Percentiles rank a stretch among this genome's conserved stretches.
Evolutionary conservation across 257 asterid species (phyloP).

Genomic region (Penstemon davidsonii): DNA sequence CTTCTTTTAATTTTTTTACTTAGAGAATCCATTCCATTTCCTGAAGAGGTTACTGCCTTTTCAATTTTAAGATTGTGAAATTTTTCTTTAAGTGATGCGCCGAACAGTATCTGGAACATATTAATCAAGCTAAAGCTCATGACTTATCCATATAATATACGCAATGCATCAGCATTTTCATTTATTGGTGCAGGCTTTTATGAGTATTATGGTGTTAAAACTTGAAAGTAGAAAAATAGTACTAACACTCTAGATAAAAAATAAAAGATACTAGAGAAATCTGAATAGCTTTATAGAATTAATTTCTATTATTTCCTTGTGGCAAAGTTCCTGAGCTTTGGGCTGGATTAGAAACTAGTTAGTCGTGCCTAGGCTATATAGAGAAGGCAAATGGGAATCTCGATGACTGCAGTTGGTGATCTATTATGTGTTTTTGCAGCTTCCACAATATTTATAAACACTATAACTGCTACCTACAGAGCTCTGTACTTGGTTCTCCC

Average conservation of each 20-base stretch:
- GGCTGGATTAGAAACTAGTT: slow-evolving; percentile 6
- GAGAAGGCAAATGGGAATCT: neutral
- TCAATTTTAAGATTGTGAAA: too few relatives aligned
- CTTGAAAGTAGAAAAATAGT: too few relatives aligned
- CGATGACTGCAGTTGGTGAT: neutral
- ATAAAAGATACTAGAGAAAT: too few relatives aligned
- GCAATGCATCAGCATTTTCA: too few relatives aligned
- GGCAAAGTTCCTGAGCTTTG: slow-evolving; percentile 9
- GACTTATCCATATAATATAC: too few relatives aligned
- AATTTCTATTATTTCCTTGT: neutral
- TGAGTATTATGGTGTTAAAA: too few relatives aligned
- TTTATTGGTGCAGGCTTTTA: too few relatives aligned
- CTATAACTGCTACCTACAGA: neutral
- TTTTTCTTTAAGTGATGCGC: too few relatives aligned
- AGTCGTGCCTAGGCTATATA: slow-evolving; percentile 7
- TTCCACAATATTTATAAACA: too few relatives aligned
- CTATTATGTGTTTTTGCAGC: neutral
- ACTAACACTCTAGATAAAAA: too few relatives aligned
- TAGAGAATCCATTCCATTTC: neutral
- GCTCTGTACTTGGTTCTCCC: neutral
- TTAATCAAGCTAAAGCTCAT: too few relatives aligned
- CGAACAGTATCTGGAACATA: too few relatives aligned
- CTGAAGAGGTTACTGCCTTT: neutral
- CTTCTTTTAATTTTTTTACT: slow-evolving; percentile 11
- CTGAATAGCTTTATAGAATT: neutral